These are phyloP conservation scores for Fusarium sp. DNA, from an alignment of 2,329 filamentous ascomycete genomes.

Conservation along the genomic window DNA sequence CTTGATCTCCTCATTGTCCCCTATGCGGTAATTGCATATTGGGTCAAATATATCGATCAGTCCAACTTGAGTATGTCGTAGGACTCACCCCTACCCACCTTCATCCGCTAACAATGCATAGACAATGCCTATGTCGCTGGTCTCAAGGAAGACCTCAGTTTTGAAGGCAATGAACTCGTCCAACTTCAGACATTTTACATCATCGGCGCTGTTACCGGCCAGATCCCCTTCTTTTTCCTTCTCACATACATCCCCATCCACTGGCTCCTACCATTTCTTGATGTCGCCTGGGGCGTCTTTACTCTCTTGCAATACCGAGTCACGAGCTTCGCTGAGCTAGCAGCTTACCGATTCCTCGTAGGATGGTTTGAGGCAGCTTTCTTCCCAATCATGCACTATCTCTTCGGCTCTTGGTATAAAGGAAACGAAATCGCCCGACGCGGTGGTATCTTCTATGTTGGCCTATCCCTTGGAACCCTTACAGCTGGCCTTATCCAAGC, in stretches of 20 bases:
- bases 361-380: conserved; percentile 62
- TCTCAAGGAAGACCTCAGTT: conserved; percentile 62
- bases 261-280: conserved; percentile 62
- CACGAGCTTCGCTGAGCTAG: conserved; percentile 60
- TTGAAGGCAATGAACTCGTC: conserved; percentile 65
- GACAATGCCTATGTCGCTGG: conserved; percentile 67
- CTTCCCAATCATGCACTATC: conserved; percentile 55
- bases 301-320: conserved; percentile 66
- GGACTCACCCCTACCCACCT: rapidly evolving
- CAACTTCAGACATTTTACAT: conserved; percentile 63
- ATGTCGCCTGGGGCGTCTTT: conserved; percentile 66
- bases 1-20: conserved; percentile 64
- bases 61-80: conserved; percentile 37
- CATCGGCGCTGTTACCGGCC: conserved; percentile 60
- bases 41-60: conserved; percentile 46
- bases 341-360: conserved; percentile 65
- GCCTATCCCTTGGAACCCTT: conserved; percentile 61
- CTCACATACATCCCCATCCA: conserved; percentile 60
- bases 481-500: conserved; percentile 63
- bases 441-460: conserved; percentile 63
- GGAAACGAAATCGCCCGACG: conserved; percentile 59
- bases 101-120: conserved; percentile 26
- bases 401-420: conserved; percentile 59
- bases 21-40: conserved; percentile 42
- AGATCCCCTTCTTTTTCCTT: conserved; percentile 64